Conservation (phyloP, 129 eudicot species). For the Scalesia atractyloides region DNA sequence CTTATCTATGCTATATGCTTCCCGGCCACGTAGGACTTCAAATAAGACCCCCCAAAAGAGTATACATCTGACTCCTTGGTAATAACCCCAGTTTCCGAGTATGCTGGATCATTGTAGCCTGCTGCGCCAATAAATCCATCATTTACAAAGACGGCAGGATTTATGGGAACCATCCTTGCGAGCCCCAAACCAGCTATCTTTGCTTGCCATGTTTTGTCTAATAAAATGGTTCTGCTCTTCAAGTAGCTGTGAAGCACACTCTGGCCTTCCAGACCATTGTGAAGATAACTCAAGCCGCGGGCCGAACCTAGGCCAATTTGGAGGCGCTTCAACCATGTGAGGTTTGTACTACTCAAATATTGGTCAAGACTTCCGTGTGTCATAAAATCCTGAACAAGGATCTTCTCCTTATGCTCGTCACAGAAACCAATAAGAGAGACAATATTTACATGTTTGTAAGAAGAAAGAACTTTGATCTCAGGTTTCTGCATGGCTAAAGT, state of each 20-base stretch:
- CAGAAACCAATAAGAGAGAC: conserved; percentile 32
- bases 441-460: conserved; percentile 22
- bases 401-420: conserved; percentile 15
- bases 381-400: conserved; percentile 17
- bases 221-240: conserved; percentile 24
- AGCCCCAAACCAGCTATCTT: conserved; percentile 32
- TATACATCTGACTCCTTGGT: conserved; percentile 22
- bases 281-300: conserved; percentile 27
- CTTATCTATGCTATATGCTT: background rate
- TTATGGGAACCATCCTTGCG: background rate
- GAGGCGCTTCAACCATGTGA: conserved; percentile 23
- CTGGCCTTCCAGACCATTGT: conserved; percentile 20
- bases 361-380: conserved; percentile 21
- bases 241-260: conserved; percentile 10
- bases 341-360: conserved; percentile 8
- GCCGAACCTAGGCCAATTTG: background rate
- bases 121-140: background rate
- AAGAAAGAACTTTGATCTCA: conserved; percentile 16
- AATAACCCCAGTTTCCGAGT: conserved; percentile 4
- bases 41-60: conserved; percentile 33
- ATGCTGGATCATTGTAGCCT: conserved; percentile 22
- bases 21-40: conserved; percentile 27
- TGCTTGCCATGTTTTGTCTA: conserved; percentile 23
- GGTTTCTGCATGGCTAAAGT: background rate
- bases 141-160: background rate